Conservation (phyloP, 1,284 basidiomycete species). For the Rhodotorula mucilaginosa region DNA sequence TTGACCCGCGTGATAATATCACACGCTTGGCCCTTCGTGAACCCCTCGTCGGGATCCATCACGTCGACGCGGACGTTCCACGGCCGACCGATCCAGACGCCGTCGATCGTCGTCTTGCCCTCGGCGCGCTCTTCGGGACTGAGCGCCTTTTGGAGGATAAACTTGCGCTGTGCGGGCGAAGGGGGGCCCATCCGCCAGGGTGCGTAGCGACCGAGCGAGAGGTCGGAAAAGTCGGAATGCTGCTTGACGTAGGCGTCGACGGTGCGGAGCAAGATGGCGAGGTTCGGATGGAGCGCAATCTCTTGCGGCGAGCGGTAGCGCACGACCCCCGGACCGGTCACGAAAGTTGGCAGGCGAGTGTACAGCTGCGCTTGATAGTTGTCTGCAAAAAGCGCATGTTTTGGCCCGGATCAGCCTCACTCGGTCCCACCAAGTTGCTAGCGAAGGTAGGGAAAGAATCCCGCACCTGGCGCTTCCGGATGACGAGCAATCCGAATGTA, state of each 20-base stretch:
- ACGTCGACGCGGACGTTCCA: constrained; percentile 16
- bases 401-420: neutral
- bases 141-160: constrained; percentile 48
- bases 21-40: constrained; percentile 75
- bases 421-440: too few species aligned
- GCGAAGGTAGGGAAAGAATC: neutral
- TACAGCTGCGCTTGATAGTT: constrained; percentile 4
- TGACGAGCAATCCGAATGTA: constrained; percentile 60
- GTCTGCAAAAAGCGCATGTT: neutral
- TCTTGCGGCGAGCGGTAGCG: constrained; percentile 36
- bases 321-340: neutral
- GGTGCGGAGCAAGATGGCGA: constrained; percentile 57
- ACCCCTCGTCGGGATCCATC: constrained; percentile 36
- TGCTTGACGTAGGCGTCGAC: constrained; percentile 63
- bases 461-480: neutral
- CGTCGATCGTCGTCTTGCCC: constrained; percentile 45
- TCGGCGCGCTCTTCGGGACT: constrained; percentile 50
- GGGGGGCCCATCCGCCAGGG: constrained; percentile 31
- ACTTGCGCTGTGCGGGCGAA: neutral
- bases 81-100: constrained; percentile 25
- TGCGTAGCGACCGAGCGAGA: constrained; percentile 53
- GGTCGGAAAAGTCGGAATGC: constrained; percentile 41
- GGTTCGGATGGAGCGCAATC: constrained; percentile 58
- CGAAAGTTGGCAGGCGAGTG: neutral
- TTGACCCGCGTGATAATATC: constrained; percentile 72